A percentile compares a stretch with the other conserved stretches of the same genome.
These are phyloP conservation scores for Neurospora hispaniola DNA, from an alignment of 495 filamentous ascomycete genomes.

Conservation along the genomic window DNA sequence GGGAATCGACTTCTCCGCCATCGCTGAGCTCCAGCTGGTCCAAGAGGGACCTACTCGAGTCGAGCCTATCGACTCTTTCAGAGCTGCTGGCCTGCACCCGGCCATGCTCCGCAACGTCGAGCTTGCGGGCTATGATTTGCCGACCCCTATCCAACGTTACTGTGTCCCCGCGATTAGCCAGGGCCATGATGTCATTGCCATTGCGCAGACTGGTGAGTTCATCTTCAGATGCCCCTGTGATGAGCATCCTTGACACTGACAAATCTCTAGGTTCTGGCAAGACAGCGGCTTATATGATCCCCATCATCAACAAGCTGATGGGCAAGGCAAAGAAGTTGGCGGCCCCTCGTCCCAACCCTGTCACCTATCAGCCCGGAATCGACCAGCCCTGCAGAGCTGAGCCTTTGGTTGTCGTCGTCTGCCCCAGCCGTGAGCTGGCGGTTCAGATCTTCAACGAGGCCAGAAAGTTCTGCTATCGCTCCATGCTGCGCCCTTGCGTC, in stretches of 20 bases:
- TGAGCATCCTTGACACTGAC: conserved; percentile 2
- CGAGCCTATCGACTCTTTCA: conserved; percentile 49
- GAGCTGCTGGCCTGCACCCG: conserved; percentile 76
- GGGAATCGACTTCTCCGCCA: conserved; percentile 43
- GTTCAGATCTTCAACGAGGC: conserved; percentile 69
- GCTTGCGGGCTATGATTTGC: conserved; percentile 49
- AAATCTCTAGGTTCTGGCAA: conserved; percentile 72
- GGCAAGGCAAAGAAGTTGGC: conserved; percentile 81
- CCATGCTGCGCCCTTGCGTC: conserved; percentile 56
- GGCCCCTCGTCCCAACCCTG: conserved; percentile 58
- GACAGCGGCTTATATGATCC: conserved; percentile 85
- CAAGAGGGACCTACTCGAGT: conserved; percentile 49
- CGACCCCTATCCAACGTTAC: conserved; percentile 83
- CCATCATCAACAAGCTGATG: conserved; percentile 82
- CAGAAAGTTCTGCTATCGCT: not conserved
- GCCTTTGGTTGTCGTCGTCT: conserved; percentile 77
- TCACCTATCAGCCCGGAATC: conserved; percentile 27
- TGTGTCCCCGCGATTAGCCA: conserved; percentile 63
- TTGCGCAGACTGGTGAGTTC: conserved; percentile 80
- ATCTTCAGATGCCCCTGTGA: not conserved
- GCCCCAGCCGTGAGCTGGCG: conserved; percentile 78
- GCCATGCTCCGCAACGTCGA: conserved; percentile 67
- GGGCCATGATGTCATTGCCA: conserved; percentile 70
- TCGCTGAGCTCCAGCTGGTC: conserved; percentile 44
- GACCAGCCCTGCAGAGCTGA: conserved; percentile 54